Evolutionary conservation across 2,329 filamentous ascomycete genomes (phyloP), one percentile per base, ranked within the genome.

Genomic region (Trichophyton equinum): DNA sequence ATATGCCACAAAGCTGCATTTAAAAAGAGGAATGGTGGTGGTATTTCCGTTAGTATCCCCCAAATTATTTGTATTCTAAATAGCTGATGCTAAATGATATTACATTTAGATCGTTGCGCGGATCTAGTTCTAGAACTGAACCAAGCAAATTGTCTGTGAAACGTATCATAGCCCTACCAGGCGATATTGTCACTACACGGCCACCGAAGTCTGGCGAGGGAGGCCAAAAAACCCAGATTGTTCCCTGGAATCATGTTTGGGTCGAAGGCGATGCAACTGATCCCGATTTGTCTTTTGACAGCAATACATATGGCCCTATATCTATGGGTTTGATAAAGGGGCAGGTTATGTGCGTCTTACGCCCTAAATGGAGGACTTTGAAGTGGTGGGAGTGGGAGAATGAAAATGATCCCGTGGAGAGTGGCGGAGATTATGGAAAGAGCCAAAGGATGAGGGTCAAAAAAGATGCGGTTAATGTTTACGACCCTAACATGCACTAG

Each of bases 231-330:
- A 73, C 79, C 46, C 74, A 77, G 56, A 80, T 81, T 64, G 82
- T 99, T 22, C 92, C 91, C 4, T 81, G 81, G 64, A 90, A 90
- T 18, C 91, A 97, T 76, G 81, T 97, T 30, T 99, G 94, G 94
- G 84, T 99, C 0, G 92, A 97, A 72, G 94, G 94, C 1, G 94
- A 99, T 71, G 90, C 87, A 11, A 69, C 68, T 30, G 82, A 82
- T 68, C 82, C 83, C 67, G 80, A 82, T 58, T 82, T 82, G 67
- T 89, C 84, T 60, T 73, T 85, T 62, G 94, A 99, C 75, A 96
- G 91, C 73, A 95, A 96, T 74, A 84, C 84, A 11, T 96, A 95
- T 73, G 94, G 94, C 0, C 90, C 94, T 4, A 84, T 95, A 56
- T 87, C 88, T 25, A 83, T 83, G 65, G 83, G 82, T 60, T 72